Base-by-base conservation (phyloP, 1,284 basidiomycete species). In the Ceratobasidium sp. region DNA sequence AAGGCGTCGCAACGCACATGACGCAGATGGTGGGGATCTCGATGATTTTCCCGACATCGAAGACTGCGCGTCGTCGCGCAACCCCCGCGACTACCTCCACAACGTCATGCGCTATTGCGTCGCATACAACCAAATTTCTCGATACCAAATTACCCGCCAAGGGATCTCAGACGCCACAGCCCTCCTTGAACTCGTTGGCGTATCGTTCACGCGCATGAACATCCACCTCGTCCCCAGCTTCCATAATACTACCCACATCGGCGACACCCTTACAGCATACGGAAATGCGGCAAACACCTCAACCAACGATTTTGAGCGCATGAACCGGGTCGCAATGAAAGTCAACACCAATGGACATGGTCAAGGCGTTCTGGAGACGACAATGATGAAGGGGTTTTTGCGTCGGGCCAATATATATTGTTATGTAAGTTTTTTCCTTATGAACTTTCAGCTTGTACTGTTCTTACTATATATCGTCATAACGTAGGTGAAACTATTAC, bases 291-390 rank as follows among this genome's bases (percentile, higher is more conserved):
- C 42, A 44, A 54, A 38, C 10, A 70, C 68, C 23, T 59, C 10
- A 33, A 5, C 26, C 5, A 17, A 26, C n/a, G 12, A 13, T 1
- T 70, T 70, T 70, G 68, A 70, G 20, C 46, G 20, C 13, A 20
- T 20, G 23, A 70, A 70, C 38, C 54, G 54, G 10, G n/a, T 59
- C 4, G 2, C 59, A 2, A 44, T 70, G 38, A 70, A 70, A 6
- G n/a, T 57, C 20, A 70, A 70, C 26, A 70, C 52, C 2, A 70
- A 70, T 44, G 68, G 52, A 12, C 68, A 59, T 26, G 54, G 52
- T 10, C 68, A 38, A 13, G 68, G 68, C 23, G 68, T 59, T 4
- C 42, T 59, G 23, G 54, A 70, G 20, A 33, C 52, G 59, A 70
- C 68, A 42, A 70, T 70, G 68, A 54, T 38, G 4, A 57, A 59